A percentile compares a stretch with the other conserved stretches of the same genome.
These are phyloP conservation scores for Stachybotrys echinatus DNA, from an alignment of 2,329 filamentous ascomycete genomes.

Conservation along the genomic window DNA sequence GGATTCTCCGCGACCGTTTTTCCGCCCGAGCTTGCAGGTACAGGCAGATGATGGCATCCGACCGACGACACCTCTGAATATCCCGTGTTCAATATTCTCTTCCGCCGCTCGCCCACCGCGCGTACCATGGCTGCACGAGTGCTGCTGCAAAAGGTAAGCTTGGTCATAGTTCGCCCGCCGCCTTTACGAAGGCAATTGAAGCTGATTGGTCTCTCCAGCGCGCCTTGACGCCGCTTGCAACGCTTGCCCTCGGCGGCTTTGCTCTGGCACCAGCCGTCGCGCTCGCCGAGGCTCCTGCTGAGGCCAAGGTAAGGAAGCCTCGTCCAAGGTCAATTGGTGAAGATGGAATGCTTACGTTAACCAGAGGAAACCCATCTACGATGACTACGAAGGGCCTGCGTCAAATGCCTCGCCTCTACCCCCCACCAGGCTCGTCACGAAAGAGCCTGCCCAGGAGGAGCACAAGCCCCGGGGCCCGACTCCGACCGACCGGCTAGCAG, in stretches of 20 bases:
- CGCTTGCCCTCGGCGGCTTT: constrained; percentile 43
- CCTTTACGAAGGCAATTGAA: constrained; percentile 10
- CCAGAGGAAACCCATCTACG: constrained; percentile 72
- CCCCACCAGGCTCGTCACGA: constrained; percentile 10
- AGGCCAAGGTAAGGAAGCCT: constrained; percentile 21
- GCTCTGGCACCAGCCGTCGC: constrained; percentile 41
- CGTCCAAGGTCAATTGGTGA: background rate
- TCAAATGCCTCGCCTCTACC: constrained; percentile 23
- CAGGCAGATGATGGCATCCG: constrained; percentile 10
- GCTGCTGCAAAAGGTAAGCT: constrained; percentile 49
- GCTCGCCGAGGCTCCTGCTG: constrained; percentile 44
- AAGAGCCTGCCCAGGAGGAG: constrained; percentile 24
- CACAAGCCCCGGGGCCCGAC: constrained; percentile 52
- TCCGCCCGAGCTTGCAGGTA: constrained; percentile 15
- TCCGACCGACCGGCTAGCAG: constrained; percentile 83
- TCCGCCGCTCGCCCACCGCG: constrained; percentile 36
- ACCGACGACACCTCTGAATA: constrained; percentile 15
- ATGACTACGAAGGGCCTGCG: constrained; percentile 52
- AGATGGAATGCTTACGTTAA: constrained; percentile 3
- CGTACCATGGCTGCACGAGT: constrained; percentile 55
- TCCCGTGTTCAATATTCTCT: constrained; percentile 13
- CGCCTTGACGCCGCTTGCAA: constrained; percentile 48
- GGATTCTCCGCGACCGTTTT: constrained; percentile 21
- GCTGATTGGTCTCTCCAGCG: constrained; percentile 34
- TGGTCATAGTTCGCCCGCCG: background rate